Evolutionary conservation across 495 filamentous ascomycete genomes (phyloP).

Genomic region (Trichocladium antarcticum): DNA sequence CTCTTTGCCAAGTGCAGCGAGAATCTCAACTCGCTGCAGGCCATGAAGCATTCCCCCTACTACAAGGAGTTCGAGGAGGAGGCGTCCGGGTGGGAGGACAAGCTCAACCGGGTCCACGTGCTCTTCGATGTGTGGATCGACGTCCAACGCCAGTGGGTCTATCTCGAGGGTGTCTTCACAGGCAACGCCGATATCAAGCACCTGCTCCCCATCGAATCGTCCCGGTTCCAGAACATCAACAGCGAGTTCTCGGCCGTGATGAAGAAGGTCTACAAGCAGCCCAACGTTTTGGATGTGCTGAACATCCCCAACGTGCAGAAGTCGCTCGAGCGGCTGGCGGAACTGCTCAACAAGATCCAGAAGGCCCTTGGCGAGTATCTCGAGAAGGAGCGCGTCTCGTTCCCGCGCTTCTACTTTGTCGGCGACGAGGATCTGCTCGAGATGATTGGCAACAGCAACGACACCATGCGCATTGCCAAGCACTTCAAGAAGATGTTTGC

Average conservation of each 20-base stretch:
- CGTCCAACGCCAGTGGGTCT: slow-evolving; percentile 98
- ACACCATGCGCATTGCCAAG: slow-evolving; percentile 88
- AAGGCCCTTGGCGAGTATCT: slow-evolving; percentile 98
- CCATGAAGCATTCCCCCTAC: slow-evolving; percentile 97
- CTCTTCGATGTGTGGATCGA: slow-evolving; percentile 99
- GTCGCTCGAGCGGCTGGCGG: slow-evolving; percentile 84
- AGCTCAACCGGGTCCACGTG: slow-evolving; percentile 91
- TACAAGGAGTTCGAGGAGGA: slow-evolving; percentile 99
- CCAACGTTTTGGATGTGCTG: slow-evolving; percentile 87
- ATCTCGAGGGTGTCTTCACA: slow-evolving; percentile 95
- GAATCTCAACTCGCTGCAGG: slow-evolving; percentile 91
- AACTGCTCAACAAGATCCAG: slow-evolving; percentile 96
- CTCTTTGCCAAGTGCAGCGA: slow-evolving; percentile 97
- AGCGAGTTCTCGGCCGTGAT: slow-evolving; percentile 94
- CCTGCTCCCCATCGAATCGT: slow-evolving; percentile 87
- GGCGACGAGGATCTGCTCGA: slow-evolving; percentile 98
- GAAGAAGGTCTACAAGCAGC: slow-evolving; percentile 95
- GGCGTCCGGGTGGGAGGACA: slow-evolving; percentile 92
- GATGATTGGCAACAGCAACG: slow-evolving; percentile 98
- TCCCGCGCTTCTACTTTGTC: slow-evolving; percentile 98
- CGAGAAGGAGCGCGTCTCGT: slow-evolving; percentile 90
- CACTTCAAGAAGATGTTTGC: slow-evolving; percentile 99
- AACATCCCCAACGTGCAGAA: slow-evolving; percentile 92
- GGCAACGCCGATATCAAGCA: slow-evolving; percentile 99
- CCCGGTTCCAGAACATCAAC: slow-evolving; percentile 97